phyloP scores from a whole-genome alignment of 2,329 filamentous ascomycete genomes.

The Exophiala sp. region DNA sequence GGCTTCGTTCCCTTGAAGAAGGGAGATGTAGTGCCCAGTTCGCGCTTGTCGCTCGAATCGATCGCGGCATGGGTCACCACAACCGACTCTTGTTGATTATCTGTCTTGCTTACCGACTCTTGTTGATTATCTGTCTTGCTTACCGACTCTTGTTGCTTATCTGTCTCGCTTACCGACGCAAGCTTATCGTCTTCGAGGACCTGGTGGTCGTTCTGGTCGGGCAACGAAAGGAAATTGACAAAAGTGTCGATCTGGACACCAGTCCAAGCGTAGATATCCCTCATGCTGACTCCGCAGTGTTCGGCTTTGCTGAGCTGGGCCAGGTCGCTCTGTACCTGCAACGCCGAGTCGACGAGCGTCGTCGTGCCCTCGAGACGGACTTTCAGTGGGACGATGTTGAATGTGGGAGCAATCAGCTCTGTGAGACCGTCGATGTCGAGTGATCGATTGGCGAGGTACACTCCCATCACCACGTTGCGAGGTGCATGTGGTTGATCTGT shows the following conservation, averaged over 20 bases:
- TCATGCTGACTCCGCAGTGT: slow-evolving; percentile 57
- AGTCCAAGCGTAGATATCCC: slow-evolving; percentile 70
- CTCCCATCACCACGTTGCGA: slow-evolving; percentile 57
- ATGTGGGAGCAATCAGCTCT: slow-evolving; percentile 58
- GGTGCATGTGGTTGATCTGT: background rate
- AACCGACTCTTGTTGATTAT: background rate
- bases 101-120: no score
- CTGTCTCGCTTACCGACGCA: no score
- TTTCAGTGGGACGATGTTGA: slow-evolving; percentile 70
- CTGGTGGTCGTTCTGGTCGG: slow-evolving; percentile 24
- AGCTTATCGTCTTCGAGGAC: background rate
- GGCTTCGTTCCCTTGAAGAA: slow-evolving; percentile 7
- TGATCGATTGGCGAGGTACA: slow-evolving; percentile 76
- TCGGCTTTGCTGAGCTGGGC: slow-evolving; percentile 52
- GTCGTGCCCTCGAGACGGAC: slow-evolving; percentile 40
- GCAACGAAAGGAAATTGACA: slow-evolving; percentile 70
- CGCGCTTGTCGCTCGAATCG: slow-evolving; percentile 1
- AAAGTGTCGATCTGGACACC: slow-evolving; percentile 64
- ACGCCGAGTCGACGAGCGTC: slow-evolving; percentile 49
- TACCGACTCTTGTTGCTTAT: background rate
- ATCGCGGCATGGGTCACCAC: slow-evolving; percentile 11
- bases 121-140: no score
- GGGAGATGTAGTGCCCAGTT: slow-evolving; percentile 12
- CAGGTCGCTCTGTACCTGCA: slow-evolving; percentile 62
- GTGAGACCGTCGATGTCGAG: slow-evolving; percentile 48